Evolutionary conservation across 1,139 yeast genomes (phyloP).

Genomic region (Diutina scorzettiae): DNA sequence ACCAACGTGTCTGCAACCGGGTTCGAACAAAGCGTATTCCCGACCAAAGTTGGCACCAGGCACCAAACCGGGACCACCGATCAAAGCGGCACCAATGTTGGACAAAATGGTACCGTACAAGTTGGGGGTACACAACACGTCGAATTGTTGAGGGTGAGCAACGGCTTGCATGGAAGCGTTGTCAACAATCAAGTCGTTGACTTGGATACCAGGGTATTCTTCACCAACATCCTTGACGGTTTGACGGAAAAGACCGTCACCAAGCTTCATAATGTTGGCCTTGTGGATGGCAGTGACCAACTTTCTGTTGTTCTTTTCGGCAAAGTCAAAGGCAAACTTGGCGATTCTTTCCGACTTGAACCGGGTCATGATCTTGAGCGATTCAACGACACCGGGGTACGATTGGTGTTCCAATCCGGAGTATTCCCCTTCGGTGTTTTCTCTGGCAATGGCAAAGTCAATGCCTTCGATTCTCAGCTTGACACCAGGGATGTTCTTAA

Average conservation of each 20-base stretch:
- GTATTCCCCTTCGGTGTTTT: slow-evolving; percentile 96
- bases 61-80: slow-evolving; percentile 98
- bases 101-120: slow-evolving; percentile 95
- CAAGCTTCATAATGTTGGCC: slow-evolving; percentile 98
- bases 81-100: slow-evolving; percentile 95
- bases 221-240: slow-evolving; percentile 86
- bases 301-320: slow-evolving; percentile 83
- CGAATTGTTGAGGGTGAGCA: slow-evolving; percentile 95
- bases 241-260: slow-evolving; percentile 95
- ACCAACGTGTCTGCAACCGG: slow-evolving; percentile 99
- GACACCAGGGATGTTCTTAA: slow-evolving; percentile 92
- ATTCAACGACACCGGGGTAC: slow-evolving; percentile 96
- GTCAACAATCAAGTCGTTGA: slow-evolving; percentile 92
- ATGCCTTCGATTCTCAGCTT: slow-evolving; percentile 78
- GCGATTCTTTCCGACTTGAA: slow-evolving; percentile 95
- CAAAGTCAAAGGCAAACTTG: slow-evolving; percentile 93
- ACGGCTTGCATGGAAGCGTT: slow-evolving; percentile 99
- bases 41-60: slow-evolving; percentile 99
- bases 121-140: slow-evolving; percentile 95
- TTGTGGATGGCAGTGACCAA: slow-evolving; percentile 95
- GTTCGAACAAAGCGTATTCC: slow-evolving; percentile 96
- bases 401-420: slow-evolving; percentile 98
- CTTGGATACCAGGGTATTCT: slow-evolving; percentile 77
- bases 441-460: slow-evolving; percentile 92
- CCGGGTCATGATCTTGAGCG: slow-evolving; percentile 89